Evolutionary conservation across 1,284 basidiomycete genomes (phyloP), one percentile per base, ranked within the genome.

Genomic region (Microbotryomycetes sp.): DNA sequence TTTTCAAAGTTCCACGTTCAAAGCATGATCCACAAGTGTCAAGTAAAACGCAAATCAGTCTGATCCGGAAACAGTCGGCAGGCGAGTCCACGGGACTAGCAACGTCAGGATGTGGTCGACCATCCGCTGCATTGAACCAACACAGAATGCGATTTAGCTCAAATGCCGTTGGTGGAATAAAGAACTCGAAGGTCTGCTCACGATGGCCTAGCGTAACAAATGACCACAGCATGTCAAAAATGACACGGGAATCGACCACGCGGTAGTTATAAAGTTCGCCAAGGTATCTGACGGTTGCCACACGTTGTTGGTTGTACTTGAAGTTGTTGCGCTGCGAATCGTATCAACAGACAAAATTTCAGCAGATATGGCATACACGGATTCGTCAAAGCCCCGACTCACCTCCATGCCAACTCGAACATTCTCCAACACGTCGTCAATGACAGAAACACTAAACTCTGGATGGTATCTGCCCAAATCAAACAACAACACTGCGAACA

Each of bases 1-100:
- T 88, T 76, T 86, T 88, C 72, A 92, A 86, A 6, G 87, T 85
- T 3, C 93, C 93, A 49, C 87, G 84, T 75, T 96, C 92, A 76
- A 98, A 97, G 77, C 93, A 97, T 80, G 91, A 88, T n/a, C 93
- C 96, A 74, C 92, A 96, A 0, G 92, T 92, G 74, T 97, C 93
- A 25, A 99, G 80, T 49, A 98, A 79, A 6, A 88, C 87, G 73
- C 96, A 98, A 50, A 94, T 84, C 59, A 99, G 81, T 12, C 96
- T 83, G 56, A 98, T 77, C 26, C 96, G 86, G 82, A 98, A 98
- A 76, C 89, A 97, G 75, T 99, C 96, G 74, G 96, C 88, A 0
- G 89, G 89, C 78, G 89, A 87, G 76, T 98, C 96, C 58, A 96
- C 80, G 1, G 84, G 78, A 66, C 84, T 87, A 5, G 81, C 76